These are phyloP conservation scores for Clavariopsis aquatica DNA, from an alignment of 495 filamentous ascomycete species.

Conservation along the genomic window DNA sequence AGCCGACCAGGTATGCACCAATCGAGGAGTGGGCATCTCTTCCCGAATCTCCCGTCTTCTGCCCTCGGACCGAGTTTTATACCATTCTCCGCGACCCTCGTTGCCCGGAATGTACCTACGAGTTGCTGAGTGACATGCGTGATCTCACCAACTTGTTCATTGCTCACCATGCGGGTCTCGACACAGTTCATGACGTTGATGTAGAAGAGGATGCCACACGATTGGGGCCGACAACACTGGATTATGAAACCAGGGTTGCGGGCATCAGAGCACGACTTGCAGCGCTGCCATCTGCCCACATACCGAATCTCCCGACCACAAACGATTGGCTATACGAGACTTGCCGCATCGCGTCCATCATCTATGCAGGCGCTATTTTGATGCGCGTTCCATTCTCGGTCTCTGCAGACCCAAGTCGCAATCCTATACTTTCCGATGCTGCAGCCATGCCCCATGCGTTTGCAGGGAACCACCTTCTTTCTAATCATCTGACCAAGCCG, in stretches of 20 bases:
- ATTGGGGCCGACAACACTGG: neutral
- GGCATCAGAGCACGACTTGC: conserved; percentile 18
- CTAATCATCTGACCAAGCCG: conserved; percentile 7
- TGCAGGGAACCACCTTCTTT: neutral
- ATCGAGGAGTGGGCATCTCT: conserved; percentile 5
- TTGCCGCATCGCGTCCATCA: conserved; percentile 31
- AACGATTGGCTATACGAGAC: conserved; percentile 36
- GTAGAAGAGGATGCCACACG: neutral
- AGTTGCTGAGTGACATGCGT: conserved; percentile 31
- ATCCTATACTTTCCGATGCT: conserved; percentile 1
- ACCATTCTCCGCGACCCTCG: conserved; percentile 8
- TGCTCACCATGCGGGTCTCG: neutral
- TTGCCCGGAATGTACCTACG: conserved; percentile 25
- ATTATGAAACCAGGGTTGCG: conserved; percentile 21
- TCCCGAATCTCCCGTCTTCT: conserved; percentile 34
- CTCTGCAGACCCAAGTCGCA: conserved; percentile 12
- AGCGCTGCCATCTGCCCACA: conserved; percentile 24
- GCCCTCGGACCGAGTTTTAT: conserved; percentile 20
- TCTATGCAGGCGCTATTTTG: conserved; percentile 29
- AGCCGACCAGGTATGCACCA: conserved; percentile 6
- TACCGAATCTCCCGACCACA: conserved; percentile 9
- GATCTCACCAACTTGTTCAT: conserved; percentile 32
- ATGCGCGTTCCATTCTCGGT: conserved; percentile 26
- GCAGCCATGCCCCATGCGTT: neutral
- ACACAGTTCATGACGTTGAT: conserved; percentile 14